Evolutionary conservation across 2,329 filamentous ascomycete species (phyloP).

Genomic region (Aspergillus piperis): DNA sequence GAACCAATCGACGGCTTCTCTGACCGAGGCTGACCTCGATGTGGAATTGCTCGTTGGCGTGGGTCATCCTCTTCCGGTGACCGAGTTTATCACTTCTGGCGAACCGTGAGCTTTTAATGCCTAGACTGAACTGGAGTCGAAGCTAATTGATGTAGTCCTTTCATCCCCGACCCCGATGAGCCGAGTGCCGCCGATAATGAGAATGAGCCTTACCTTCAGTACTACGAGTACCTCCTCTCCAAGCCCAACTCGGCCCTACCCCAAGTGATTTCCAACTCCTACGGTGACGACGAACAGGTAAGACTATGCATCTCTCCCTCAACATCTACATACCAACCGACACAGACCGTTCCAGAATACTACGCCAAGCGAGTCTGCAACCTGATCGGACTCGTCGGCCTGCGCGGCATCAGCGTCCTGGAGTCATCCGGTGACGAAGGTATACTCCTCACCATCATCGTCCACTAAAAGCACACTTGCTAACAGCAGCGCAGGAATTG

Average conservation of each 20-base stretch:
- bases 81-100: slow-evolving; percentile 3
- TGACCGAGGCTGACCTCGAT: slow-evolving; percentile 62
- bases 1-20: slow-evolving; percentile 39
- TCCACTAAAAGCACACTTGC: too few species aligned
- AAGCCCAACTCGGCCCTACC: slow-evolving; percentile 55
- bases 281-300: slow-evolving; percentile 63
- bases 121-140: neutral
- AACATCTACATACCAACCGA: neutral
- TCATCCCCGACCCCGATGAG: slow-evolving; percentile 50
- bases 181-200: slow-evolving; percentile 44
- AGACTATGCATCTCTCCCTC: neutral
- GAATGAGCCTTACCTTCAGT: slow-evolving; percentile 70
- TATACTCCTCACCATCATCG: slow-evolving; percentile 1
- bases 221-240: slow-evolving; percentile 60
- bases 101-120: neutral
- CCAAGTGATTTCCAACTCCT: slow-evolving; percentile 64
- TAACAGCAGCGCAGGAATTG: slow-evolving; percentile 48
- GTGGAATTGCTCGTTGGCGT: slow-evolving; percentile 60
- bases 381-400: slow-evolving; percentile 65
- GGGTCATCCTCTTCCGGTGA: slow-evolving; percentile 55
- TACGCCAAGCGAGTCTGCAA: slow-evolving; percentile 66
- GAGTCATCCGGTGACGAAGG: slow-evolving; percentile 60
- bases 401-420: slow-evolving; percentile 64
- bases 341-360: slow-evolving; percentile 57
- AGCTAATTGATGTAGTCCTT: slow-evolving; percentile 36